Percentiles rank a stretch among this genome's conserved stretches.
Evolutionary conservation across 352 stramenopile genomes (phyloP).

Genomic region (Albugo laibachii): DNA sequence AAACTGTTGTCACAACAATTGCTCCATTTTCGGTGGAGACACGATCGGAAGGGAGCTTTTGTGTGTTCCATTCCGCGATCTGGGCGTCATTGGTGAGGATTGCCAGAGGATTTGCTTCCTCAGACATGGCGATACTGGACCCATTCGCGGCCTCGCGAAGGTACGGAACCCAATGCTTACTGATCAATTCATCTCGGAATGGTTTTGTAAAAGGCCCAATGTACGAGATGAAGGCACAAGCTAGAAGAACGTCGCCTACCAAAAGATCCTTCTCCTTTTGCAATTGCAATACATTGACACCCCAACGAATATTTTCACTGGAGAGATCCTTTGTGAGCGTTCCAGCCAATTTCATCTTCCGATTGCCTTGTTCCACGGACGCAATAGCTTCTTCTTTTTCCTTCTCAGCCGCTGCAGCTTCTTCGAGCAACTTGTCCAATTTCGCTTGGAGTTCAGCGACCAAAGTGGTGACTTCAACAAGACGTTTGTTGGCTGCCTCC

Average conservation of each 20-base stretch:
- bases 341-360: constrained; percentile 89
- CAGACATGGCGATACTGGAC: constrained; percentile 81
- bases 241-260: constrained; percentile 86
- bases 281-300: constrained; percentile 84
- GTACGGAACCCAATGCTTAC: constrained; percentile 85
- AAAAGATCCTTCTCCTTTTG: constrained; percentile 83
- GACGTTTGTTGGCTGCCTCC: constrained; percentile 75
- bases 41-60: constrained; percentile 81
- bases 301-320: constrained; percentile 91
- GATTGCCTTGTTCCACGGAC: constrained; percentile 81
- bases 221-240: constrained; percentile 90
- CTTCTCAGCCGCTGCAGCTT: constrained; percentile 79
- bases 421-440: constrained; percentile 80
- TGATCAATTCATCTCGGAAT: constrained; percentile 87
- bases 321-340: constrained; percentile 88
- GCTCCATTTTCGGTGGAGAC: constrained; percentile 89
- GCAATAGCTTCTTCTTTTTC: constrained; percentile 88
- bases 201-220: constrained; percentile 90
- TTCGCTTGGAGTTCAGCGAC: constrained; percentile 87
- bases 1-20: constrained; percentile 83
- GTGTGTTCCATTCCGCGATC: constrained; percentile 87
- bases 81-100: constrained; percentile 85
- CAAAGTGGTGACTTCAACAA: constrained; percentile 73
- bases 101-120: constrained; percentile 73
- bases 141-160: constrained; percentile 70